Conservation (phyloP, 306 rosid species). For the Betula pendula region DNA sequence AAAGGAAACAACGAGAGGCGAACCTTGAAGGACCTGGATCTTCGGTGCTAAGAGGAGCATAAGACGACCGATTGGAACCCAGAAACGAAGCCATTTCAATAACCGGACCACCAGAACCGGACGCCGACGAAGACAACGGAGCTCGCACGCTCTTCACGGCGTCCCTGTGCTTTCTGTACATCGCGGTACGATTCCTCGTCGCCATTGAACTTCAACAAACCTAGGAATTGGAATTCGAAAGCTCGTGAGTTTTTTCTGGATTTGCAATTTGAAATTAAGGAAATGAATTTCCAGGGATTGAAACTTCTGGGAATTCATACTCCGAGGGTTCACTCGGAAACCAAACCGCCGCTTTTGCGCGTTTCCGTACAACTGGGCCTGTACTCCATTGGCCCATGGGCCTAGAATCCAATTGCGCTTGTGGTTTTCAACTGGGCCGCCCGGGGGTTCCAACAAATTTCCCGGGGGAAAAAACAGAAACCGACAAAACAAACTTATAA, state of each 20-base stretch:
- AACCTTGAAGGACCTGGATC: conserved; percentile 66
- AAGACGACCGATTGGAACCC: conserved; percentile 57
- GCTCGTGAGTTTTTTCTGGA: neutral
- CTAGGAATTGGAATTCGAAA: neutral
- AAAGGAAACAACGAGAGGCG: neutral
- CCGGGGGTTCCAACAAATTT: neutral
- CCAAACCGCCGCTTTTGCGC: conserved; percentile 1
- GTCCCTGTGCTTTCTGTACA: conserved; percentile 59
- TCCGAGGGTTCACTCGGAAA: neutral
- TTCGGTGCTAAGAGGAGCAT: conserved; percentile 69
- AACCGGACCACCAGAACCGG: conserved; percentile 60
- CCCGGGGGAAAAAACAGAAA: neutral
- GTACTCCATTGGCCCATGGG: neutral
- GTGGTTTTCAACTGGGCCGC: neutral
- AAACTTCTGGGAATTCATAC: neutral
- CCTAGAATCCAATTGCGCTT: neutral
- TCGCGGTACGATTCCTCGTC: conserved; percentile 62
- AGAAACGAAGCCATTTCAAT: conserved; percentile 78
- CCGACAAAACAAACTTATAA: neutral
- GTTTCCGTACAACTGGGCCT: conserved; percentile 15
- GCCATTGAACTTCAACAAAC: conserved; percentile 48
- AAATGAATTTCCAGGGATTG: neutral
- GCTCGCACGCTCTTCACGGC: conserved; percentile 75
- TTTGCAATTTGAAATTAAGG: neutral
- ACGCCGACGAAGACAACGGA: conserved; percentile 64